phyloP scores from a whole-genome alignment of 2,329 filamentous ascomycete species.

The Ophiognomonia clavigignenti-juglandacearum region DNA sequence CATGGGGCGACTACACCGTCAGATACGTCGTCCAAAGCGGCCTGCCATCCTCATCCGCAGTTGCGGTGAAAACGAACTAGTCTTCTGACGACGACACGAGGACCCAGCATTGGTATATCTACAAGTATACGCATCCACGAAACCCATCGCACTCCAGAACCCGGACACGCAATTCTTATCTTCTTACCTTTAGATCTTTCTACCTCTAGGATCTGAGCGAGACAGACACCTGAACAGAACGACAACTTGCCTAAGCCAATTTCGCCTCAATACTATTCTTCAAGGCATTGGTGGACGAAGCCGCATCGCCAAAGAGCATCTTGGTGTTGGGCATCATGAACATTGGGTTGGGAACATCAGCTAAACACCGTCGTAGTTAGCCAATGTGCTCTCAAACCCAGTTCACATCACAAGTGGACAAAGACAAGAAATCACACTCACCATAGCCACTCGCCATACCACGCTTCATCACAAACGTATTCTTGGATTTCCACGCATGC shows the following conservation, averaged over 20 bases:
- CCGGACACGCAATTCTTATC: no score
- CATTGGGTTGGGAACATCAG: conserved; percentile 90
- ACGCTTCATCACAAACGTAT: conserved; percentile 90
- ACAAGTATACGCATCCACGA: no score
- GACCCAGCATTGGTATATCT: no score
- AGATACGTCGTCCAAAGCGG: no score
- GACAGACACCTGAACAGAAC: neutral
- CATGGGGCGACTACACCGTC: no score
- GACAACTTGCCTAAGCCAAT: neutral
- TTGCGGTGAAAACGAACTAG: no score
- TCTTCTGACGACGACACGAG: no score
- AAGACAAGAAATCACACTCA: conserved; percentile 38
- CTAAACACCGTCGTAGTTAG: conserved; percentile 31
- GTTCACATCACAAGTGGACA: no score
- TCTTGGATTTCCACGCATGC: conserved; percentile 91
- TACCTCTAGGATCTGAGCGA: neutral
- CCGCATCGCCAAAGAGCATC: conserved; percentile 87
- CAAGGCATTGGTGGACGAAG: neutral
- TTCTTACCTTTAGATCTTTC: neutral
- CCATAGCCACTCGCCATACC: conserved; percentile 85
- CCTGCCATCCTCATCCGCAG: no score
- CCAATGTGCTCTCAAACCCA: no score
- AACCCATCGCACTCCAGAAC: no score
- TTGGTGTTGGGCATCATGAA: conserved; percentile 85
- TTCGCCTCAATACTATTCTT: neutral